Conservation (phyloP, 2,329 filamentous ascomycete species). For the Fusarium napiforme region DNA sequence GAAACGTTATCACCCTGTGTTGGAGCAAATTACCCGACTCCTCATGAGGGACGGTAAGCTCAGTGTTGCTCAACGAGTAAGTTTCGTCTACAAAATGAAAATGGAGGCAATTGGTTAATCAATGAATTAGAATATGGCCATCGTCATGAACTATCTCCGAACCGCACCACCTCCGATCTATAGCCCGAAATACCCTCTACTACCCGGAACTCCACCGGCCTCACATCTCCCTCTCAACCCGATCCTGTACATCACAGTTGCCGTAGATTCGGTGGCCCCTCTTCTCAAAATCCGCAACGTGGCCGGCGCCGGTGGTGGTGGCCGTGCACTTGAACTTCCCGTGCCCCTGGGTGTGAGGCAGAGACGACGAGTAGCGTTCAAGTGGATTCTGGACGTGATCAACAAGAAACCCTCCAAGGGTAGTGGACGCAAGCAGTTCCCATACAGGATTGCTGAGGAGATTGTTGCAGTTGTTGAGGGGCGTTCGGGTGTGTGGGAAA, state of each 20-base stretch:
- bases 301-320: constrained; percentile 85
- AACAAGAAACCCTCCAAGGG: constrained; percentile 79
- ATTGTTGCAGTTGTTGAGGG: constrained; percentile 90
- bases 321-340: constrained; percentile 83
- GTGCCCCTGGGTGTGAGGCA: constrained; percentile 79
- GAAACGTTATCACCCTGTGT: constrained; percentile 84
- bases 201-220: constrained; percentile 81
- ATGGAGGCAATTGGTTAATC: constrained; percentile 15
- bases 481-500: constrained; percentile 84
- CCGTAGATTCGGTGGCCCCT: constrained; percentile 92
- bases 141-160: constrained; percentile 85
- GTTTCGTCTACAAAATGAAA: constrained; percentile 41
- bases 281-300: constrained; percentile 82
- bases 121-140: constrained; percentile 77
- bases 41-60: constrained; percentile 94
- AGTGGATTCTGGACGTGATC: constrained; percentile 90
- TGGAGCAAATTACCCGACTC: constrained; percentile 88
- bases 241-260: constrained; percentile 86
- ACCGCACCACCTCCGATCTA: constrained; percentile 82
- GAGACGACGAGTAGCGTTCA: constrained; percentile 79
- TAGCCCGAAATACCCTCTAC: constrained; percentile 75
- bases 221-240: constrained; percentile 88
- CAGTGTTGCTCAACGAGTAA: constrained; percentile 86
- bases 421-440: constrained; percentile 77
- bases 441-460: constrained; percentile 84